A percentile compares a stretch with the other conserved stretches of the same genome.
phyloP scores from a whole-genome alignment of 2,329 filamentous ascomycete genomes.

The Fusarium compactum region DNA sequence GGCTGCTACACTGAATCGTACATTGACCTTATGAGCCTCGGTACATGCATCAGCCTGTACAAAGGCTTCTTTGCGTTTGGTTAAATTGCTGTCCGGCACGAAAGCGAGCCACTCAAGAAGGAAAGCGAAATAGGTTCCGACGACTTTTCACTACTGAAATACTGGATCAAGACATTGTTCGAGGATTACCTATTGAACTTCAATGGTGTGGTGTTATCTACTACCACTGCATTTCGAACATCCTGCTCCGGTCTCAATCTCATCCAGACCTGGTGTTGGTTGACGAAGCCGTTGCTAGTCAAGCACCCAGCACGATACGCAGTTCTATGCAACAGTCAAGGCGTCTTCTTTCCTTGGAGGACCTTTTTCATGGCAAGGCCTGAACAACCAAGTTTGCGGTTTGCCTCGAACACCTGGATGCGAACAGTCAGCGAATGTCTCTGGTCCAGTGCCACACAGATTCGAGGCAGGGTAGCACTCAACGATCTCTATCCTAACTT shows the following conservation, averaged over 20 bases:
- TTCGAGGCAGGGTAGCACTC: constrained; percentile 46
- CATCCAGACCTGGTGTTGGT: background rate
- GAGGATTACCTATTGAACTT: background rate
- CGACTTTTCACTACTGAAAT: background rate
- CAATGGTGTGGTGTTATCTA: background rate
- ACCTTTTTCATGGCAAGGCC: too few relatives aligned
- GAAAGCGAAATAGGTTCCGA: background rate
- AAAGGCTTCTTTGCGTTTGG: background rate
- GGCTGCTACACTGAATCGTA: background rate
- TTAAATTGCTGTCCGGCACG: background rate
- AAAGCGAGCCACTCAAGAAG: too few relatives aligned
- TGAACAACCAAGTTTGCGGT: background rate
- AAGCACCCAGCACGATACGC: background rate
- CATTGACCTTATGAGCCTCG: background rate
- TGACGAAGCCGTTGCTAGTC: background rate
- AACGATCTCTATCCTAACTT: constrained; percentile 48
- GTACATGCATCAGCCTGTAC: background rate
- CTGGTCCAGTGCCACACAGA: constrained; percentile 50
- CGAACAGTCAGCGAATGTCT: constrained; percentile 46
- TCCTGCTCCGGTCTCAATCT: background rate
- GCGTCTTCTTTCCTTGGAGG: too few relatives aligned
- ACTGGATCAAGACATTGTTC: background rate
- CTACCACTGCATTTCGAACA: background rate
- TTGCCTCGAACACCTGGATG: background rate
- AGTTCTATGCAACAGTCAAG: too few relatives aligned